Base-by-base conservation (phyloP, 805 yeast genomes). In the Starmerella gropengiesseri region DNA sequence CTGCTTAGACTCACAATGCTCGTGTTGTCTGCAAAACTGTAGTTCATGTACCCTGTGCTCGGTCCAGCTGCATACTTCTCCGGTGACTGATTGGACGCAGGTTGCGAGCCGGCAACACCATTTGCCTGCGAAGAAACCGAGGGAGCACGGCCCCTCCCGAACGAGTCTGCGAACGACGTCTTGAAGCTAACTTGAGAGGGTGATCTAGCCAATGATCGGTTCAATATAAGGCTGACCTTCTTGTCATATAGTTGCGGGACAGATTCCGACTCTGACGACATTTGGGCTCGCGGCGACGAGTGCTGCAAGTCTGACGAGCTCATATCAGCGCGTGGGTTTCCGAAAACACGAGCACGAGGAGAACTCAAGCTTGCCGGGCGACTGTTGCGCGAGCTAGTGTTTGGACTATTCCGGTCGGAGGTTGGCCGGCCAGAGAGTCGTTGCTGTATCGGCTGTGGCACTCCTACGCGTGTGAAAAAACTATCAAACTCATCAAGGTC, bases 131-230 rank as follows among this genome's bases (percentile, higher is more conserved):
- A 6, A 34, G 11, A 5, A 19, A 13, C 23, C 40, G 21, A 12
- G 31, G 7, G 17, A 21, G n/a, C 12, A 11, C 16, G 22, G 30
- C 20, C 16, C 12, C 47, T 44, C 6, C 45, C 64, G 55, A 73
- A 70, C 0, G 83, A 75, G 49, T 82, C 93, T 0, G 83, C 86
- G 51, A 82, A 66, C 22, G 81, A 71, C 17, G 79, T 77, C 56
- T 78, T 78, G 67, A 84, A 84, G 3, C 93, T 81, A 1, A 83
- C 70, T 38, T 78, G 78, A 0, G 93, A 80, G 14, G 80, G 77
- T 0, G 84, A 75, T 44, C 85, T 64, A 2, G 84, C 83, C 56
- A 81, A 65, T 49, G 85, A 78, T 49, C 79, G 66, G 55, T 79
- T 81, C 56, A 81, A 65, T 37, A 81, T 78, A n/a, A 75, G 72